These are phyloP conservation scores for Trichothecium roseum DNA, from an alignment of 2,329 filamentous ascomycete genomes.

Conservation along the genomic window DNA sequence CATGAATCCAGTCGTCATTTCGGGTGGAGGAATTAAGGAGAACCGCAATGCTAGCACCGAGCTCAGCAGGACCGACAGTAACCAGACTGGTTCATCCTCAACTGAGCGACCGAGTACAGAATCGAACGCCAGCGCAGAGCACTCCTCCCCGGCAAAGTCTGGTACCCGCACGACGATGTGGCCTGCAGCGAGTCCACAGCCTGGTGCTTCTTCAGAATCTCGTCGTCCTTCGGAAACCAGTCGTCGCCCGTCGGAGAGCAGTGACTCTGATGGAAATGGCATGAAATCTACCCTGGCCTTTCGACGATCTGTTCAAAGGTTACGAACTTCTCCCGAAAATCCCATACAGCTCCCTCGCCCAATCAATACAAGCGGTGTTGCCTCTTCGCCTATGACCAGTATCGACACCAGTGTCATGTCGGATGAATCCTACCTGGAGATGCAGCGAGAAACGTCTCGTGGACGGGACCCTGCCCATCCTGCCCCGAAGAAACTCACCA, in stretches of 20 bases:
- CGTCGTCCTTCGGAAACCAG: constrained; percentile 2
- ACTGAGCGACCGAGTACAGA: constrained; percentile 28
- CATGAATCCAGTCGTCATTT: constrained; percentile 56
- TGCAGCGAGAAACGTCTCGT: constrained; percentile 23
- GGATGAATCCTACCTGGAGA: constrained; percentile 40
- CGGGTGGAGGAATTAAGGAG: constrained; percentile 51
- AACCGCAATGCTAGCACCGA: constrained; percentile 46
- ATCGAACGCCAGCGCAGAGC: constrained; percentile 22
- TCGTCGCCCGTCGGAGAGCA: constrained; percentile 44
- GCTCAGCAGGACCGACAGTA: constrained; percentile 37
- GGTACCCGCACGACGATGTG: constrained; percentile 33
- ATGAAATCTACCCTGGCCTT: constrained; percentile 44
- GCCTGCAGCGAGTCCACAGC: constrained; percentile 40
- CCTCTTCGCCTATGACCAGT: constrained; percentile 43
- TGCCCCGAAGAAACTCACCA: constrained; percentile 43
- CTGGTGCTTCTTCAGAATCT: constrained; percentile 8
- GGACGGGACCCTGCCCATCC: constrained; percentile 16
- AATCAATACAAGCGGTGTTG: constrained; percentile 32
- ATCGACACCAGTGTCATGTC: constrained; percentile 46
- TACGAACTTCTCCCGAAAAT: constrained; percentile 32
- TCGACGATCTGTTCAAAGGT: constrained; percentile 42
- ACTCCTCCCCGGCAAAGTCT: constrained; percentile 12
- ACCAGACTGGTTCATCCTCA: constrained; percentile 31
- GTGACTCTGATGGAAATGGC: constrained; percentile 37
- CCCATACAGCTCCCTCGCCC: constrained; percentile 41